Evolutionary conservation across 2,329 filamentous ascomycete genomes (phyloP), one percentile per base, ranked within the genome.

Genomic region (Eutypa lata): DNA sequence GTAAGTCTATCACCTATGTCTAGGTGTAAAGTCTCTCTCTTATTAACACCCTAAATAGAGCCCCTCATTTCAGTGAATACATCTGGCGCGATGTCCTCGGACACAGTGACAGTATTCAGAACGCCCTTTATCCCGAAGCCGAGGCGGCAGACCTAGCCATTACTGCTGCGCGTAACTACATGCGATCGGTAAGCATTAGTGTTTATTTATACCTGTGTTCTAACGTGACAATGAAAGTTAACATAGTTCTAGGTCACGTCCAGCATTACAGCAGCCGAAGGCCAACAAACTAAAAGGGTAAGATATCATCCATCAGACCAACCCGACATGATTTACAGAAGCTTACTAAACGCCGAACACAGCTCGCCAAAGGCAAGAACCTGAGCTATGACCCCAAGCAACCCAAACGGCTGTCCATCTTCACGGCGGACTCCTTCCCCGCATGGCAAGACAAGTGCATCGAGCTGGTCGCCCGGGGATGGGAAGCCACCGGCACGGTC

Each of bases 61-160:
- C 93, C 2, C 93, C 94, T 53, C 94, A 99, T 73, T 97, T 91
- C 88, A 80, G 90, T 46, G 94, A 99, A 68, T 89, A 96, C 73
- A 85, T 99, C 68, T 97, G 91, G 91, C 83, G 89, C 51, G 93
- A 97, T 73, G 84, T 97, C 2, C 83, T 99, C 55, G 84, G 88
- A 68, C 91, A 90, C 76, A 71, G 82, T 35, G 74, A 79, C 51
- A 89, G 88, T 7, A 84, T 99, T 64, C 92, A 97, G 74, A 84
- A 86, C 49, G 91, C 89, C 13, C 78, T 78, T 40, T 96, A 84
- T 79, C 91, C 91, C 14, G 74, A 81, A 48, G 84, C 90, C 0
- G 83, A 88, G 1, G 78, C 81, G 21, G 77, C 86, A 1, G 78
- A 89, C 57, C 75, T 87, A 4, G 76, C 79, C 43, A 81, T 97